These are phyloP conservation scores for Fusarium sp. DNA, from an alignment of 2,329 filamentous ascomycete species.

Conservation along the genomic window DNA sequence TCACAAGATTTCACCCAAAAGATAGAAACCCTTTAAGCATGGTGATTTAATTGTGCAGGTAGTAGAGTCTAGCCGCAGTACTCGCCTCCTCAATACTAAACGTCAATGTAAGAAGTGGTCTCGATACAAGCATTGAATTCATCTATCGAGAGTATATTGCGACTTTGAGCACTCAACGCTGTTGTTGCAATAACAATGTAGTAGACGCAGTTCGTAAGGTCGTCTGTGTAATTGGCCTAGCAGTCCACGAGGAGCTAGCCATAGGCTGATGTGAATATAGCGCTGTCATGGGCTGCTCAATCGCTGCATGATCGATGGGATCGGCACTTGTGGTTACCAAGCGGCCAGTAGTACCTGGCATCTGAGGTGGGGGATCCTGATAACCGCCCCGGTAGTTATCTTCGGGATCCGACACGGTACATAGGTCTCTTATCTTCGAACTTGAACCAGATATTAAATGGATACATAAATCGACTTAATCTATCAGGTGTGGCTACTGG, in stretches of 20 bases:
- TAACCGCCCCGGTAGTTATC: background rate
- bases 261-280: background rate
- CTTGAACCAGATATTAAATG: fast-evolving
- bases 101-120: no score
- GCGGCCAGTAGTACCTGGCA: fast-evolving
- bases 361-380: background rate
- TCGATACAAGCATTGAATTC: no score
- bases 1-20: fast-evolving
- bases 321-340: background rate
- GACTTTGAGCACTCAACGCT: no score
- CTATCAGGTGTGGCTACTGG: background rate
- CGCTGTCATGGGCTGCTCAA: fast-evolving
- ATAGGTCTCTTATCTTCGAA: background rate
- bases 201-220: no score
- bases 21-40: no score
- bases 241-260: no score
- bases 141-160: no score
- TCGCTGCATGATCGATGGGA: background rate
- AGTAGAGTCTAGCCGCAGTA: no score
- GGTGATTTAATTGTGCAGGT: no score
- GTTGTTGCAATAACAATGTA: no score
- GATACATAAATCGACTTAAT: background rate
- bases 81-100: no score
- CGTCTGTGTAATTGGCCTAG: no score
- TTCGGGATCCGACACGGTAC: background rate